Evolutionary conservation across 495 filamentous ascomycete species (phyloP).

Genomic region (Oidiodendron maius): DNA sequence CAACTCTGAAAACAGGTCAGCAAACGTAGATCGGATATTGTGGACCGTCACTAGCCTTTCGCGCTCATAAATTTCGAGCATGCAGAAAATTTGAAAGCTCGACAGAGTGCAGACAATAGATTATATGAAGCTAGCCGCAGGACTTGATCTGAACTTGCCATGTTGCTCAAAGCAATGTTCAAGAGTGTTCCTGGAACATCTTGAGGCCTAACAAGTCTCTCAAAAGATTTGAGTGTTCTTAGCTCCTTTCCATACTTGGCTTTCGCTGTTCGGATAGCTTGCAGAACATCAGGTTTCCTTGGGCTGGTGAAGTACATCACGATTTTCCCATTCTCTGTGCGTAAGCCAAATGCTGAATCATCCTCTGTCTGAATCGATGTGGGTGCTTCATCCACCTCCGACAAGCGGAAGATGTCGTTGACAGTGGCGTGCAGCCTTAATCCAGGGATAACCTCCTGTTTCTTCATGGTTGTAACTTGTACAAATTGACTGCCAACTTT

Average conservation of each 20-base stretch:
- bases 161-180: conserved; percentile 58
- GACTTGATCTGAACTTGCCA: conserved; percentile 48
- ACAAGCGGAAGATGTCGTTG: conserved; percentile 61
- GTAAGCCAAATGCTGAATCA: conserved; percentile 59
- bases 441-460: conserved; percentile 56
- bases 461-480: conserved; percentile 60
- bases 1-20: conserved; percentile 31
- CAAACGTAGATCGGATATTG: not conserved
- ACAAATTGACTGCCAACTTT: conserved; percentile 61
- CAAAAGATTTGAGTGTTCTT: conserved; percentile 46
- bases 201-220: conserved; percentile 57
- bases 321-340: conserved; percentile 60
- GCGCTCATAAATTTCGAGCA: conserved; percentile 52
- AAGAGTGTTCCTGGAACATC: conserved; percentile 62
- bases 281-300: conserved; percentile 52
- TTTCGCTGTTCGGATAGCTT: conserved; percentile 53
- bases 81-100: conserved; percentile 56
- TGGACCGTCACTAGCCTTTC: conserved; percentile 42
- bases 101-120: conserved; percentile 54
- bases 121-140: conserved; percentile 59
- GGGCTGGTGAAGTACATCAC: conserved; percentile 62
- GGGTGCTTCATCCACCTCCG: conserved; percentile 57
- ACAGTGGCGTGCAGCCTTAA: conserved; percentile 52
- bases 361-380: conserved; percentile 57
- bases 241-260: conserved; percentile 54